Percentiles rank a stretch among this genome's conserved stretches.
phyloP scores from a whole-genome alignment of 2,329 filamentous ascomycete genomes.

The Pseudocercospora musae region DNA sequence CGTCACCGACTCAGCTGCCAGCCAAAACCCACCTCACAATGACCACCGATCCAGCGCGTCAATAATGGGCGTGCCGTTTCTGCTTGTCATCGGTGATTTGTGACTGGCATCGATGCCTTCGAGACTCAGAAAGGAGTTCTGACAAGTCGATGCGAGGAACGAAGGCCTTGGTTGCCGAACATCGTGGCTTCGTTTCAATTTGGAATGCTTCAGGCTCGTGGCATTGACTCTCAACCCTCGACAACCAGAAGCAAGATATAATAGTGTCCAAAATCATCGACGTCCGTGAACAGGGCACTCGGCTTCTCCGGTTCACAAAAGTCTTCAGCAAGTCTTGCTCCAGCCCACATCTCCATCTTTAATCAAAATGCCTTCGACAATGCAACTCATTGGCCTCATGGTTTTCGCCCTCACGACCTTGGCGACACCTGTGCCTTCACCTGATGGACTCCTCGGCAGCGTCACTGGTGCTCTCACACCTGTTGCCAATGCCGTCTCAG shows the following conservation, averaged over 20 bases:
- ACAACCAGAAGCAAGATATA: neutral
- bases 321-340: neutral
- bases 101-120: neutral
- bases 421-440: neutral
- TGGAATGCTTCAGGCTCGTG: neutral
- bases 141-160: neutral
- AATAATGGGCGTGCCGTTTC: neutral
- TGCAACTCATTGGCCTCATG: neutral
- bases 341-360: neutral
- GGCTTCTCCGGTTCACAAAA: neutral
- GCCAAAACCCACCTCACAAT: neutral
- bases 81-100: neutral
- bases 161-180: neutral
- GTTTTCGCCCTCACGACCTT: neutral
- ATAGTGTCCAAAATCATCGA: neutral
- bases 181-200: neutral
- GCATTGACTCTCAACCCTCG: neutral
- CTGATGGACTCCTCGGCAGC: neutral
- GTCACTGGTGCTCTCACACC: neutral
- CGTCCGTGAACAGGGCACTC: neutral
- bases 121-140: neutral
- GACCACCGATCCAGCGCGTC: neutral
- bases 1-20: neutral
- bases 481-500: neutral
- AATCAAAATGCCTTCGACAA: neutral